Evolutionary conservation across 306 rosid species (phyloP), one percentile per base, ranked within the genome.

Genomic region (Trifolium pratense): DNA sequence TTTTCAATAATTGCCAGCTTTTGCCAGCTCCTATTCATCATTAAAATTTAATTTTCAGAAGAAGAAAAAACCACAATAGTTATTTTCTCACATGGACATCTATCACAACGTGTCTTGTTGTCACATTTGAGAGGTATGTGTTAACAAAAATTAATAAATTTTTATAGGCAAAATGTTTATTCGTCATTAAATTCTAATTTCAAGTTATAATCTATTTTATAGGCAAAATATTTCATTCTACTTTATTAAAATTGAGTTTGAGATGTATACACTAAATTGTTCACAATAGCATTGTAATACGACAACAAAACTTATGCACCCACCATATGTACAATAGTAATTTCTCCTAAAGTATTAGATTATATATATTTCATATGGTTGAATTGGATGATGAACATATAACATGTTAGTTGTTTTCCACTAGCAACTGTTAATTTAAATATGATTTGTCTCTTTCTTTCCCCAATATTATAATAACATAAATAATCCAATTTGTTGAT

Each of bases 321-420:
- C 43, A 45, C 36, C 63, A 37, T 20, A 46, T 55, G 37, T 14
- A 39, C 43, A 9, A 39, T 39, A 36, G 39, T 36, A 36, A 8
- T 36, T 36, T 36, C 39, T 36, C 2, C 9, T 36, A 36, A 7
- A 36, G 1, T 36, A 36, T 36, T 36, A 36, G 9, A 36, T 39
- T 49, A 49, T 2, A 15, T 2, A 15, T 14, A 23, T 49, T 49
- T 34, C 68, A 21, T 42, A 43, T 1, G 46, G 31, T 18, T 59
- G 79, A 39, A 60, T 74, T 66, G 46, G 74, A 74, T 40, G 51
- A 60, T 72, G 62, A 74, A 65, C 83, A 70, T 82, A 79, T 68
- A 74, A 60, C 83, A 70, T 82, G 81, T 68, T 72, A 52, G 77
- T 83, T 84, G 87, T 62, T 75, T 69, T 71, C 84, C 83, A 82